Evolutionary conservation across 2,329 filamentous ascomycete species (phyloP).

Genomic region (Davidsoniella neocaledoniae): DNA sequence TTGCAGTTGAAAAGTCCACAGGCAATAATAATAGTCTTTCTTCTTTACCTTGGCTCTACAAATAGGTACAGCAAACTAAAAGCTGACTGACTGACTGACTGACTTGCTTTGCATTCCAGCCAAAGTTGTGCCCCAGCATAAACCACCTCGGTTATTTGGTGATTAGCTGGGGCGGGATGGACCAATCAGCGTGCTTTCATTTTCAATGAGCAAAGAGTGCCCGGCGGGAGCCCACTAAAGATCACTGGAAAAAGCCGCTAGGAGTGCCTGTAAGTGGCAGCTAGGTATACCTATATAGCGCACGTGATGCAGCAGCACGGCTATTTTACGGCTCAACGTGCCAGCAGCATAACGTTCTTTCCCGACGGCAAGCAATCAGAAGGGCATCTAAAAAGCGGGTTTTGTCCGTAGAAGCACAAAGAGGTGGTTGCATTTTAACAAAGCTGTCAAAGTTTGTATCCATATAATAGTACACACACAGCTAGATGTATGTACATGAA

Average conservation of each 20-base stretch:
- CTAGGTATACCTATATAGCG: too few relatives aligned
- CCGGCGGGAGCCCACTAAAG: slow-evolving; percentile 3
- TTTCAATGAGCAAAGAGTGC: slow-evolving; percentile 10
- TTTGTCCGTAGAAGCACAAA: too few relatives aligned
- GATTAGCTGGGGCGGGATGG: neutral
- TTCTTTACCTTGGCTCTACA: too few relatives aligned
- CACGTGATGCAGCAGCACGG: slow-evolving; percentile 4
- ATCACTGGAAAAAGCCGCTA: slow-evolving; percentile 4
- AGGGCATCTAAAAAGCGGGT: too few relatives aligned
- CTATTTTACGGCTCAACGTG: slow-evolving; percentile 7
- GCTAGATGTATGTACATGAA: too few relatives aligned
- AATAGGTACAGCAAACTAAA: neutral
- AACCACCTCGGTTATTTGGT: slow-evolving; percentile 12
- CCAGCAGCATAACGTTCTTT: slow-evolving; percentile 5
- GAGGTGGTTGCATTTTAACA: too few relatives aligned
- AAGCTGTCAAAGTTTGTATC: too few relatives aligned
- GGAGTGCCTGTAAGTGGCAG: neutral
- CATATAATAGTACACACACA: too few relatives aligned
- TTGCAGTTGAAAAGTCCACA: neutral
- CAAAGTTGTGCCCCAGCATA: neutral
- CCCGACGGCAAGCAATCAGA: neutral
- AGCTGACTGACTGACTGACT: too few relatives aligned
- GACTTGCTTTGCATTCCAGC: neutral
- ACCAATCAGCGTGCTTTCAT: slow-evolving; percentile 11
- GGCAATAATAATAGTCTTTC: too few relatives aligned